Conservation (phyloP, 108 stramenopile genomes). For the Fragilariopsis cylindrus region DNA sequence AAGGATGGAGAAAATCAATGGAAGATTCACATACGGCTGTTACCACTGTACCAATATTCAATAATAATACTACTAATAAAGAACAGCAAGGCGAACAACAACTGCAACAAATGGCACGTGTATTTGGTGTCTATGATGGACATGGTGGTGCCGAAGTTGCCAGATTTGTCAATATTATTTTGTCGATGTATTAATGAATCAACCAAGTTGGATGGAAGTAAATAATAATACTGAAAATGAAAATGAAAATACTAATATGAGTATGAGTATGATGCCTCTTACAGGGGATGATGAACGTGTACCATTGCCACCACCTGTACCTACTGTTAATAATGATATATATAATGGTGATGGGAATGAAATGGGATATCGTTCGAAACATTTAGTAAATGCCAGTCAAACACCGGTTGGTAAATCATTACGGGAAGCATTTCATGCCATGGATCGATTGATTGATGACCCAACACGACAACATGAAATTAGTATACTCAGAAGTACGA, state of each 20-base stretch:
- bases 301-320: background rate
- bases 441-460: slow-evolving; percentile 84
- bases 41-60: slow-evolving; percentile 41
- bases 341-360: background rate
- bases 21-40: slow-evolving; percentile 95
- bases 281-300: background rate
- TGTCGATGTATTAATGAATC: slow-evolving; percentile 69
- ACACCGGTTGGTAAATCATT: slow-evolving; percentile 60
- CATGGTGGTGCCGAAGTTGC: slow-evolving; percentile 96
- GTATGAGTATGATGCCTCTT: slow-evolving; percentile 5
- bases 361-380: background rate
- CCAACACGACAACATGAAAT: slow-evolving; percentile 35
- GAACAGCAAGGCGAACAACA: slow-evolving; percentile 20
- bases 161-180: slow-evolving; percentile 79
- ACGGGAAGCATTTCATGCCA: slow-evolving; percentile 69
- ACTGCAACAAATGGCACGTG: slow-evolving; percentile 46
- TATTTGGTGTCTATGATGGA: slow-evolving; percentile 91
- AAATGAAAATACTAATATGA: background rate
- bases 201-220: slow-evolving; percentile 42
- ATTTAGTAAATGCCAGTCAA: slow-evolving; percentile 5
- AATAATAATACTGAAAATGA: background rate
- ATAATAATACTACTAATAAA: background rate
- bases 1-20: slow-evolving; percentile 98
- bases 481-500: slow-evolving; percentile 30
- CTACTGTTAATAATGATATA: no score